phyloP scores from a whole-genome alignment of 352 stramenopile genomes.

The Phytopythium delawarense region DNA sequence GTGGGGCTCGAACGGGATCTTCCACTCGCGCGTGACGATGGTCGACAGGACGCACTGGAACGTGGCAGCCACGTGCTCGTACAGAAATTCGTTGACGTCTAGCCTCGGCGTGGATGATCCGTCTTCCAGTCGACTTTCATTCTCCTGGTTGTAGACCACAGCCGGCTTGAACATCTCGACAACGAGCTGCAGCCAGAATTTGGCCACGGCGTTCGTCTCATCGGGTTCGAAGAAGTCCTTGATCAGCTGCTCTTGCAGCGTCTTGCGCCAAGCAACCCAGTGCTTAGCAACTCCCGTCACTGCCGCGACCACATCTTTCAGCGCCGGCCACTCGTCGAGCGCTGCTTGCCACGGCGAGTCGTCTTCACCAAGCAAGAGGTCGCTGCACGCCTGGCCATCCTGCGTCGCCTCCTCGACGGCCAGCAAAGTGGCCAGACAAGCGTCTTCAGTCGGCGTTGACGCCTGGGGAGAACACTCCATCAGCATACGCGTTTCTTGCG shows the following conservation, averaged over 20 bases:
- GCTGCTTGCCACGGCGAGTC: background rate
- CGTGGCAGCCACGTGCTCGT: background rate
- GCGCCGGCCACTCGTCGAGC: background rate
- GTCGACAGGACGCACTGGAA: background rate
- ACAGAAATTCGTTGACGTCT: background rate
- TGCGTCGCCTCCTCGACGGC: background rate
- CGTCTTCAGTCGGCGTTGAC: background rate
- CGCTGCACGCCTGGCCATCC: background rate
- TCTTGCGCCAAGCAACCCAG: background rate
- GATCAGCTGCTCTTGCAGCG: background rate
- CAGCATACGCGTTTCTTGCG: background rate
- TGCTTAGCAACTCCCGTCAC: background rate
- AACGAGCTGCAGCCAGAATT: background rate
- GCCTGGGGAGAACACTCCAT: background rate
- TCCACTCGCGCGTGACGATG: constrained; percentile 5
- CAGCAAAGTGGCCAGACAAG: background rate
- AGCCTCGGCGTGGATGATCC: background rate
- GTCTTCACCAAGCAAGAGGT: background rate
- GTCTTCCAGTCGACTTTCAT: background rate
- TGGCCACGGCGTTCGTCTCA: background rate
- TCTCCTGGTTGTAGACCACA: background rate
- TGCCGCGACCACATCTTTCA: background rate
- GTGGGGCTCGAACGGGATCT: background rate
- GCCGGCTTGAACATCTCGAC: background rate
- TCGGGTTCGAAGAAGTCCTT: background rate